These are phyloP conservation scores for Hirschioporus abietinus DNA, from an alignment of 768 basidiomycete species.

Conservation along the genomic window DNA sequence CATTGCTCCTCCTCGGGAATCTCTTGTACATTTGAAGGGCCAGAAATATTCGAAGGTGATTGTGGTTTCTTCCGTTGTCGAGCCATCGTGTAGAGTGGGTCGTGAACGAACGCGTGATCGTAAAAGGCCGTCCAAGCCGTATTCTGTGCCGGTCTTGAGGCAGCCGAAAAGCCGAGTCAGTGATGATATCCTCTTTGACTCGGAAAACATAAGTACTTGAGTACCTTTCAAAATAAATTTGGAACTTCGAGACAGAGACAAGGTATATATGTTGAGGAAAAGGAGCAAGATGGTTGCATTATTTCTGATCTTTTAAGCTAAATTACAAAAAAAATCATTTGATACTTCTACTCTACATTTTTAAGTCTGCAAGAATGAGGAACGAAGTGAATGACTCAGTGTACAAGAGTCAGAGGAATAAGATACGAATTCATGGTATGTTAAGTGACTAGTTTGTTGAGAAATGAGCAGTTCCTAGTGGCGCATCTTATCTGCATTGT, in stretches of 20 bases:
- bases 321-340: no score
- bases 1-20: conserved; percentile 75
- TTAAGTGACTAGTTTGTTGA: not conserved
- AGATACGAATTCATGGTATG: not conserved
- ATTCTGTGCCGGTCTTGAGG: no score
- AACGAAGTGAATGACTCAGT: not conserved
- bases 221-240: no score
- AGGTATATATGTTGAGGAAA: no score
- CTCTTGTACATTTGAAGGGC: conserved; percentile 24
- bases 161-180: not conserved
- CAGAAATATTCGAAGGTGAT: not conserved
- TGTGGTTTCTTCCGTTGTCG: conserved; percentile 1
- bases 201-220: no score
- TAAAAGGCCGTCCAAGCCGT: no score
- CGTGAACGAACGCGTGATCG: not conserved
- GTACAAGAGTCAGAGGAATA: not conserved
- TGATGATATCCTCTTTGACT: no score
- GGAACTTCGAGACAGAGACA: no score
- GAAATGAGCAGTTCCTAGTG: not conserved
- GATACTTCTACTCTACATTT: not conserved
- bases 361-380: not conserved
- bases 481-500: not conserved
- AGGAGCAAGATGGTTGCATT: no score
- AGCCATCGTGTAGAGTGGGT: not conserved
- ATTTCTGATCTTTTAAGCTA: no score